Evolutionary conservation across 2,329 filamentous ascomycete genomes (phyloP), one percentile per base, ranked within the genome.

Genomic region (Talaromyces sp.): DNA sequence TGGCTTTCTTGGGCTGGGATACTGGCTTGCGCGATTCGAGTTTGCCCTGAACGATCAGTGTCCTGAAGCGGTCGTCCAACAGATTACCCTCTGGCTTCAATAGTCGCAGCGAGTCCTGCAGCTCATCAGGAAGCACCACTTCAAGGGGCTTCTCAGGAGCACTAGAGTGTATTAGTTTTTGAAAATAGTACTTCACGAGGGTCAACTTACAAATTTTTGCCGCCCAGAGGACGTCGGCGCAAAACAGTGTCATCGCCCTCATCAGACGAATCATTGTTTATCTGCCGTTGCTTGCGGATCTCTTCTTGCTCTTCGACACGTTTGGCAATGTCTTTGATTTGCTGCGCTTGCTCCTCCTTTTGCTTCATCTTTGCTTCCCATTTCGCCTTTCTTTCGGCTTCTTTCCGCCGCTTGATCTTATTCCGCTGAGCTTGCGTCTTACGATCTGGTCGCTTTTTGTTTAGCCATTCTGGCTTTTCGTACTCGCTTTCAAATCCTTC

Each of bases 81-180:
- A 97, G 79, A 72, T 97, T 97, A n/a, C 94, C 94, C 75, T 99
- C 94, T 0, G 94, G 94, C 75, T 93, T 96, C 65, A 96, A 77
- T 70, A 92, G 76, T 70, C 94, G 77, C 69, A 97, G 77, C 55
- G 91, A 88, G 70, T 96, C 85, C 75, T 96, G 83, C 69, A 94
- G 75, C 79, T 99, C 85, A 76, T 97, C 86, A 46, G 91, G 84
- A 63, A 97, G 75, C 63, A 97, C 82, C 67, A 97, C 74, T 75
- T 97, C 86, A 68, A 97, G 79, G 64, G 90, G 81, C 73, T 90
- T 89, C 71, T 94, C 88, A 0, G 91, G 92, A 51, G 68, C 68
- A 55, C 75, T 77, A 53, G 50, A 32, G 57, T 14, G 17, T 3
- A 59, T 72, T 63, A 74, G 68, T 60, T 63, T 46, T 54, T 19